These are phyloP conservation scores for Zalaria sp. DNA, from an alignment of 2,329 filamentous ascomycete species.

Conservation along the genomic window DNA sequence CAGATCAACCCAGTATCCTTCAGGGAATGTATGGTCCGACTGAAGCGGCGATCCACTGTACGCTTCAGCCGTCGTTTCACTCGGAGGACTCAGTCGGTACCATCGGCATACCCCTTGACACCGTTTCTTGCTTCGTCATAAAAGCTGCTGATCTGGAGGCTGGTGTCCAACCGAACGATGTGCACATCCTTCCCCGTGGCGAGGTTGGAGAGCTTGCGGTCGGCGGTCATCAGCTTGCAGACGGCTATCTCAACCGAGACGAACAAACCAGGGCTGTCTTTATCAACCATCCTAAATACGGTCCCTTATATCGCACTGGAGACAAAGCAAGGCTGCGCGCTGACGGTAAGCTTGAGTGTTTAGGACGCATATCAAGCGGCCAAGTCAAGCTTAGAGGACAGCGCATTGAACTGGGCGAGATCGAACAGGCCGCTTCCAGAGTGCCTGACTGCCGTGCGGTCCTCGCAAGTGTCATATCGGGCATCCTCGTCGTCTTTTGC, in stretches of 20 bases:
- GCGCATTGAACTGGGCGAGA: conserved; percentile 60
- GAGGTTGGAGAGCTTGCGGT: conserved; percentile 68
- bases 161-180: conserved; percentile 9
- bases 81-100: conserved; percentile 45
- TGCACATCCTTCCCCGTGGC: conserved; percentile 47
- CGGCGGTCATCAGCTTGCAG: conserved; percentile 65
- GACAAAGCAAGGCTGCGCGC: conserved; percentile 60
- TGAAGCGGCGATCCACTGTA: conserved; percentile 84
- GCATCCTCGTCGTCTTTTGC: conserved; percentile 63
- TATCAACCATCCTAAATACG: conserved; percentile 48
- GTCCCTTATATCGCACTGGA: conserved; percentile 67
- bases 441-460: conserved; percentile 47
- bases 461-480: conserved; percentile 51
- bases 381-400: conserved; percentile 83
- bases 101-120: conserved; percentile 67
- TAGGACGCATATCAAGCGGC: conserved; percentile 64
- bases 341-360: conserved; percentile 64
- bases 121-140: conserved; percentile 65
- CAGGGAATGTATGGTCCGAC: conserved; percentile 94
- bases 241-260: conserved; percentile 67
- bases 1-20: conserved; percentile 45
- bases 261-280: conserved; percentile 64
- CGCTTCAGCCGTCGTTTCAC: conserved; percentile 51
- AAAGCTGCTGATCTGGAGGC: conserved; percentile 15
- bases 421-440: conserved; percentile 49